These are phyloP conservation scores for Penicillium glabrum DNA, from an alignment of 2,329 filamentous ascomycete genomes.

Conservation along the genomic window DNA sequence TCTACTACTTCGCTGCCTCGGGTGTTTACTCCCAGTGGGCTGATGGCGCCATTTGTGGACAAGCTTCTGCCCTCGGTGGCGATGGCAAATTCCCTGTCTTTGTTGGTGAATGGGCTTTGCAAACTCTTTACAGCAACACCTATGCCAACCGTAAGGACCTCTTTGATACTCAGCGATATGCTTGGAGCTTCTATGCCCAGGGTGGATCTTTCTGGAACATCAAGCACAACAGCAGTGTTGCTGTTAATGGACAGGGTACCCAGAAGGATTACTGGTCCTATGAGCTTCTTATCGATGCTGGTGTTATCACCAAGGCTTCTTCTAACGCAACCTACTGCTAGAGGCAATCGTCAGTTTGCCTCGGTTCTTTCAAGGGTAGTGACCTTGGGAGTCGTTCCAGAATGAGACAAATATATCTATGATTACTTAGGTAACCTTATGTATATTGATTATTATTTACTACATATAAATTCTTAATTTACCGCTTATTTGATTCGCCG, in stretches of 20 bases:
- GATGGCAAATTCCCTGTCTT: slow-evolving; percentile 22
- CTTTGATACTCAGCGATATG: slow-evolving; percentile 12
- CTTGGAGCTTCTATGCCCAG: slow-evolving; percentile 14
- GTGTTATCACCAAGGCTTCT: slow-evolving; percentile 5
- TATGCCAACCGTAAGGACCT: slow-evolving; percentile 13
- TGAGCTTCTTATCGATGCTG: slow-evolving; percentile 12
- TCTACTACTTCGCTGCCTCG: slow-evolving; percentile 21
- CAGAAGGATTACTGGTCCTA: slow-evolving; percentile 18
- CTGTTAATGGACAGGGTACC: slow-evolving; percentile 16
- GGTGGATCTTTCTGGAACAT: slow-evolving; percentile 23
- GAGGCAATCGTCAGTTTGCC: not conserved
- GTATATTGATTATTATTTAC: not conserved
- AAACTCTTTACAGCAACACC: slow-evolving; percentile 16
- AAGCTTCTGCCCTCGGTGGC: slow-evolving; percentile 12
- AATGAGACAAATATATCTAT: not conserved
- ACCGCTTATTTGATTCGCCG: no score
- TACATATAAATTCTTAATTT: no score
- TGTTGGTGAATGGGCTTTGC: slow-evolving; percentile 24
- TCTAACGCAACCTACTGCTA: slow-evolving; percentile 5
- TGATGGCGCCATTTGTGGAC: slow-evolving; percentile 9
- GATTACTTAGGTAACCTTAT: not conserved
- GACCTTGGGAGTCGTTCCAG: not conserved
- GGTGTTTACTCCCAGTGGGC: slow-evolving; percentile 14
- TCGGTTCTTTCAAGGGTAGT: not conserved
- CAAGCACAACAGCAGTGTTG: slow-evolving; percentile 16